phyloP scores from a whole-genome alignment of 768 basidiomycete species.

The Galerina marginata region DNA sequence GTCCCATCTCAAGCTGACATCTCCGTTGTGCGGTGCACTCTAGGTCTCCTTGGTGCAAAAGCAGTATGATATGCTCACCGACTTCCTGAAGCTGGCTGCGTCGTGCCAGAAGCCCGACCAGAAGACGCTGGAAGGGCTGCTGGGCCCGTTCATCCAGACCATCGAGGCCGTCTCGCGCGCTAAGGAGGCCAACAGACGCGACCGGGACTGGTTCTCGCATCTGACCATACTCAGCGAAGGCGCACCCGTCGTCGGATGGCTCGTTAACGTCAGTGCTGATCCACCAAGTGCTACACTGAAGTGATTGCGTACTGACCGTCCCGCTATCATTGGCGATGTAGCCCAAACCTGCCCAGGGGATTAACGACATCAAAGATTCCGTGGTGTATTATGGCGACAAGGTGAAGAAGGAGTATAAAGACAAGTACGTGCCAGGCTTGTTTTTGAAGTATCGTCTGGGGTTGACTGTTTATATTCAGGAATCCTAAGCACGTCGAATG shows the following conservation, averaged over 20 bases:
- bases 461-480: slow-evolving; percentile 42
- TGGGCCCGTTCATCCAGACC: slow-evolving; percentile 71
- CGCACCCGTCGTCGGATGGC: slow-evolving; percentile 85
- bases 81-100: slow-evolving; percentile 68
- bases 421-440: slow-evolving; percentile 64
- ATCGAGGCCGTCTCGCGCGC: slow-evolving; percentile 80
- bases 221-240: slow-evolving; percentile 85
- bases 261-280: slow-evolving; percentile 67
- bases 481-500: slow-evolving; percentile 89
- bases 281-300: neutral
- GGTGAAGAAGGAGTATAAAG: slow-evolving; percentile 91
- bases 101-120: slow-evolving; percentile 83
- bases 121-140: slow-evolving; percentile 56
- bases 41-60: slow-evolving; percentile 74
- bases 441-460: neutral
- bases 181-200: slow-evolving; percentile 82
- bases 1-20: neutral
- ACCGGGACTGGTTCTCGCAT: slow-evolving; percentile 84
- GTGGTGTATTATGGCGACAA: slow-evolving; percentile 88
- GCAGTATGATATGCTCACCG: slow-evolving; percentile 71
- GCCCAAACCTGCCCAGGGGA: slow-evolving; percentile 79
- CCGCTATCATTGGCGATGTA: slow-evolving; percentile 31
- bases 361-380: slow-evolving; percentile 86
- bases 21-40: neutral
- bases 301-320: neutral